phyloP scores from a whole-genome alignment of 2,329 filamentous ascomycete species.

The Orbilia oligospora region DNA sequence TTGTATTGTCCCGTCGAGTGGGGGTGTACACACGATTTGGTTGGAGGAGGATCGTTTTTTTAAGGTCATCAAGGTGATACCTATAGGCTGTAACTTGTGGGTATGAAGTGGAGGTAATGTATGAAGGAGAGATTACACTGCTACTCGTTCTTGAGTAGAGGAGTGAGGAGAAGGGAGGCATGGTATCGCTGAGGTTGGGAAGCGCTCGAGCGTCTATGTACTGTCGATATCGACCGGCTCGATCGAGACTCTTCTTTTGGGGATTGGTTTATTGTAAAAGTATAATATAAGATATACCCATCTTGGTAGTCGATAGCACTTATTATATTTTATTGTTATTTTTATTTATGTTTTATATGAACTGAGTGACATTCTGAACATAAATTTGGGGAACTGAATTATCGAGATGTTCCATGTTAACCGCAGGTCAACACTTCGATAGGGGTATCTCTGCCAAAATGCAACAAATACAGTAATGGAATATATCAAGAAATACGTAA shows the following conservation, averaged over 20 bases:
- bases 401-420: not conserved
- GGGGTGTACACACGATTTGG: not conserved
- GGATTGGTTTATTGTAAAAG: no score
- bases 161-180: conserved; percentile 3
- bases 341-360: no score
- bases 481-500: no score
- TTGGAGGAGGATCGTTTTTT: not conserved
- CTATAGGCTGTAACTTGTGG: not conserved
- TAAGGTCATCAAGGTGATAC: not conserved
- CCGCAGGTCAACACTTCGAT: not conserved
- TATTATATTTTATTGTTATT: no score
- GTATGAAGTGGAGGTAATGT: not conserved
- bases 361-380: no score
- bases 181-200: not conserved
- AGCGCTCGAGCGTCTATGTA: not conserved
- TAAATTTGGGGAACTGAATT: no score
- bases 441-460: not conserved
- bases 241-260: not conserved
- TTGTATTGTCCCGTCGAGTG: not conserved
- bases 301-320: no score
- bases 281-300: no score
- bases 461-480: no score
- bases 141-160: not conserved
- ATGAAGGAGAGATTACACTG: not conserved
- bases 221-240: no score